Base-by-base conservation (phyloP, 1,284 basidiomycete genomes). In the Xanthoconium separans region DNA sequence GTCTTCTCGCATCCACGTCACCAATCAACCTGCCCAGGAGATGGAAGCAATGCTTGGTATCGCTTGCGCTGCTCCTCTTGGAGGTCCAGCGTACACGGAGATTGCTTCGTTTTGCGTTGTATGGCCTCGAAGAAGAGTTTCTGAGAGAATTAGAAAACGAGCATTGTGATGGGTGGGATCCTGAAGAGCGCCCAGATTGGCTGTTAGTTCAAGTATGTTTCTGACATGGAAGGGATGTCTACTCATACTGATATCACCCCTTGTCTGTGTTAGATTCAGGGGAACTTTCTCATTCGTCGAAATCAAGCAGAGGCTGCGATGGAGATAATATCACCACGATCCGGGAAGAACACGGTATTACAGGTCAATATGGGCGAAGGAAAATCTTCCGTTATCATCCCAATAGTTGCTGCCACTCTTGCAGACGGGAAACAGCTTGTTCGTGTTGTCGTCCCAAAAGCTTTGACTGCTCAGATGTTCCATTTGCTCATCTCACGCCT, bases 1-100 rank as follows among this genome's bases (percentile, higher is more conserved):
- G 53, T 9, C 56, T 39, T 10, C 58, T 71, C 37, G 58, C 65
- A 4, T 62, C 61, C 36, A 52, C 55, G 3, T 57, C 51, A 16
- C 20, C 18, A 10, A 5, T 49, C 16, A 9, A 8, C n/a, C 29
- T 33, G 20, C 10, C 47, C 9, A 10, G n/a, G 8, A 10, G 31
- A 12, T 49, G 47, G 47, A 49, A 42, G 47, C 7, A 29, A 41
- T 49, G 47, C 16, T 40, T 49, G 5, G 24, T 29, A 16, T 20
- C 7, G 6, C 13, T 49, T 13, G 24, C 43, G 1, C 11, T 44
- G 13, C 43, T 44, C 10, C 15, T 10, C 2, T 27, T 44, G 16
- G n/a, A 44, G 8, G 11, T 31, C 2, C 43, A 31, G 30, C 43
- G 43, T 10, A 4, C 43, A 10, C 27, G 29, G 11, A 44, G 43